phyloP scores from a whole-genome alignment of 768 basidiomycete species.

The Boletus sp. region DNA sequence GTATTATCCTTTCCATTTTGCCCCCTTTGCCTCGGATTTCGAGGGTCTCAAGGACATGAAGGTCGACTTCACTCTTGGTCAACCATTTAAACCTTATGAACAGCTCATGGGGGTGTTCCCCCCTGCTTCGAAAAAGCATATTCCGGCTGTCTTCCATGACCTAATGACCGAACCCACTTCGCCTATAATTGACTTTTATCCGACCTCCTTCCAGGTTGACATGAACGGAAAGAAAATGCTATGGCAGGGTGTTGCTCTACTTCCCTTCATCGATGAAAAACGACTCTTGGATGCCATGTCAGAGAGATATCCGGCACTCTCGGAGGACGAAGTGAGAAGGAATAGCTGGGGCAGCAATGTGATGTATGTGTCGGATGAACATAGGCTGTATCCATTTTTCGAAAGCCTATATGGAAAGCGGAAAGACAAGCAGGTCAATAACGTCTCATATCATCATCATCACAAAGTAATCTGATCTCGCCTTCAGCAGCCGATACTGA shows the following conservation, averaged over 20 bases:
- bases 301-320: slow-evolving; percentile 58
- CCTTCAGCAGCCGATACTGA: slow-evolving; percentile 59
- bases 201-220: slow-evolving; percentile 87
- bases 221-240: slow-evolving; percentile 99
- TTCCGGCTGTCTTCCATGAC: slow-evolving; percentile 80
- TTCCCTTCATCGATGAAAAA: slow-evolving; percentile 91
- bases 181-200: slow-evolving; percentile 96
- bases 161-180: slow-evolving; percentile 88
- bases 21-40: slow-evolving; percentile 96
- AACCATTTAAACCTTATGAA: slow-evolving; percentile 95
- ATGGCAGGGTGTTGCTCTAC: slow-evolving; percentile 96
- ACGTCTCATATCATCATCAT: slow-evolving; percentile 1
- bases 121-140: slow-evolving; percentile 79
- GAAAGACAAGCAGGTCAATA: slow-evolving; percentile 68
- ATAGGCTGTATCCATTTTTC: slow-evolving; percentile 83
- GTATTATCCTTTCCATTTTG: slow-evolving; percentile 99
- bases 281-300: slow-evolving; percentile 85
- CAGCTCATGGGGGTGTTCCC: slow-evolving; percentile 99
- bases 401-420: slow-evolving; percentile 90
- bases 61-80: slow-evolving; percentile 74
- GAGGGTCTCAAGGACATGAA: slow-evolving; percentile 74
- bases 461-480: slow-evolving; percentile 13
- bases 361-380: slow-evolving; percentile 80
- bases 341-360: slow-evolving; percentile 85
- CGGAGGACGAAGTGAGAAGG: slow-evolving; percentile 77